phyloP scores from a whole-genome alignment of 2,329 filamentous ascomycete species.

The Didymella arachidicola region DNA sequence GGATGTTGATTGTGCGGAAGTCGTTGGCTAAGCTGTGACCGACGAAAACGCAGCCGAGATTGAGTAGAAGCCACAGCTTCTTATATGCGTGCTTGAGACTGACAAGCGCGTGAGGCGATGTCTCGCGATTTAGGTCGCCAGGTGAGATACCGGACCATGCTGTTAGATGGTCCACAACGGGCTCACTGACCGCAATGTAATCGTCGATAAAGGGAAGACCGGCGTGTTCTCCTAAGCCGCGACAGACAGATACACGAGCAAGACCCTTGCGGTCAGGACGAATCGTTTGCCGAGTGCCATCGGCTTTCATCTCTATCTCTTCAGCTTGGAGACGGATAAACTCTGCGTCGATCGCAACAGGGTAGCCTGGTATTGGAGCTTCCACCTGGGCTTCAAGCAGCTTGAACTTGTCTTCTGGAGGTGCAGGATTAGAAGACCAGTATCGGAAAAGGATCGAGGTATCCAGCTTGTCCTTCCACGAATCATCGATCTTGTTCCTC shows the following conservation, averaged over 20 bases:
- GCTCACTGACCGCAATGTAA: conserved; percentile 90
- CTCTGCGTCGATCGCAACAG: conserved; percentile 92
- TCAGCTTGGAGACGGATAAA: conserved; percentile 93
- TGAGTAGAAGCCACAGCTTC: conserved; percentile 95
- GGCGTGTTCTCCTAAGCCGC: conserved; percentile 78
- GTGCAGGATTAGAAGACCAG: conserved; percentile 57
- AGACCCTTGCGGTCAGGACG: conserved; percentile 89
- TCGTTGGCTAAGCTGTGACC: conserved; percentile 94
- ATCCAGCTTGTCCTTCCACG: conserved; percentile 86
- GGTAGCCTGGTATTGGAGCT: conserved; percentile 72
- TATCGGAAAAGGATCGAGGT: conserved; percentile 84
- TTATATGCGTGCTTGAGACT: conserved; percentile 94
- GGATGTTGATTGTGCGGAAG: conserved; percentile 97
- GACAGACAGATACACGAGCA: conserved; percentile 89
- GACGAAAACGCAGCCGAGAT: conserved; percentile 91
- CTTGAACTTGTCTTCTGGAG: conserved; percentile 64
- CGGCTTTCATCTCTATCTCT: conserved; percentile 95
- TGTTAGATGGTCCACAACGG: conserved; percentile 94
- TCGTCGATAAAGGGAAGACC: conserved; percentile 94
- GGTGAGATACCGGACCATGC: conserved; percentile 90
- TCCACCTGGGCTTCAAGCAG: conserved; percentile 67
- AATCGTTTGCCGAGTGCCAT: conserved; percentile 90
- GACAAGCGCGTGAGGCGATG: conserved; percentile 83
- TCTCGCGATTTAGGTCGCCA: conserved; percentile 80
- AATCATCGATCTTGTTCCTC: conserved; percentile 82